A percentile compares a stretch with the other conserved stretches of the same genome.
phyloP scores from a whole-genome alignment of 345 rosid genomes.

The Lepidium sativum region DNA sequence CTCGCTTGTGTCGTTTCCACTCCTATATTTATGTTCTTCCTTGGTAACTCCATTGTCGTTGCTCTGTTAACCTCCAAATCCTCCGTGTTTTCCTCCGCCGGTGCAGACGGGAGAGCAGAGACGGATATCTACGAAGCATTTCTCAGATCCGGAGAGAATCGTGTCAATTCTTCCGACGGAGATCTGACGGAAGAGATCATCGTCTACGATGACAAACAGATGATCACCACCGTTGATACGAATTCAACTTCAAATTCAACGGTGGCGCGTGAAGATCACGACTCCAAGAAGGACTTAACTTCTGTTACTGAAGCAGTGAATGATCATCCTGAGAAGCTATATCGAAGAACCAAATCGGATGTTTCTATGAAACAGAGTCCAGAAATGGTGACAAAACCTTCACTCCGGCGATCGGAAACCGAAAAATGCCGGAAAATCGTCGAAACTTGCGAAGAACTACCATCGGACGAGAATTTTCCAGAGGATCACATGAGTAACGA shows the following conservation, averaged over 20 bases:
- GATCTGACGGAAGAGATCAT: conserved; percentile 31
- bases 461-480: neutral
- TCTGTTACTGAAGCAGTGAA: neutral
- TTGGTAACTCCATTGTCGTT: conserved; percentile 50
- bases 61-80: conserved; percentile 52
- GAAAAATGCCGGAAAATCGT: conserved; percentile 23
- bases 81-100: conserved; percentile 24
- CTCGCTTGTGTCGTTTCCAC: conserved; percentile 33
- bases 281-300: neutral
- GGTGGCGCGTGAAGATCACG: conserved; percentile 12
- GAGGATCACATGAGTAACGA: conserved; percentile 55
- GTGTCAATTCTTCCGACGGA: neutral
- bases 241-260: neutral
- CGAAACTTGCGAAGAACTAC: neutral
- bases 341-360: conserved; percentile 36
- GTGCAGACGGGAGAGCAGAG: conserved; percentile 23
- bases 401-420: conserved; percentile 49
- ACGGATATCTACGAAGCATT: conserved; percentile 36
- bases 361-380: conserved; percentile 8
- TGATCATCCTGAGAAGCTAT: conserved; percentile 9
- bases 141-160: conserved; percentile 29
- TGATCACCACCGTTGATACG: neutral
- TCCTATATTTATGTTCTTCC: conserved; percentile 50
- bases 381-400: neutral
- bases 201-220: conserved; percentile 23